phyloP scores from a whole-genome alignment of 164 flowering plant species.

The Dillenia turbinata region DNA sequence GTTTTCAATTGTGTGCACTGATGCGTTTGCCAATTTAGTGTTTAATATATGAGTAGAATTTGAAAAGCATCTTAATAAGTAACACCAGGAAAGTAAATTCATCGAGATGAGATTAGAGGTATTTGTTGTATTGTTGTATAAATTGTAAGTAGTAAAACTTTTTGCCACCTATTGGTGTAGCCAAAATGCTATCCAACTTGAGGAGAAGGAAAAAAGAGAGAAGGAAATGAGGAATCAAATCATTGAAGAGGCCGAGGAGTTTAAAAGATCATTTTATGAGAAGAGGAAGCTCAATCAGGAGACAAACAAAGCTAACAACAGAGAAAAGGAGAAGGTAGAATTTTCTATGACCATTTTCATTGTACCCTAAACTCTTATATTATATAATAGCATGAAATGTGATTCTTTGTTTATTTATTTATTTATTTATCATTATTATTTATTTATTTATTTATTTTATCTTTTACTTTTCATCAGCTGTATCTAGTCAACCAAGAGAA shows the following conservation, averaged over 20 bases:
- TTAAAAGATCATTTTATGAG: slow-evolving; percentile 67
- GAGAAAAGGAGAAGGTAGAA: slow-evolving; percentile 90
- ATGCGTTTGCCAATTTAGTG: no score
- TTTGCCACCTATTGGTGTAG: slow-evolving; percentile 30
- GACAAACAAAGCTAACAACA: slow-evolving; percentile 62
- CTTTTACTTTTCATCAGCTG: slow-evolving; percentile 35
- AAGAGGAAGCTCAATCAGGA: slow-evolving; percentile 71
- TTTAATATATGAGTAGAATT: no score
- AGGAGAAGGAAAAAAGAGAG: slow-evolving; percentile 89
- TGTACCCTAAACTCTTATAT: background rate
- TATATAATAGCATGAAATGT: no score
- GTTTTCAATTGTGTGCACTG: no score
- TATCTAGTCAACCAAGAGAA: slow-evolving; percentile 79
- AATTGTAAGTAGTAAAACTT: no score
- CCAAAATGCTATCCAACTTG: slow-evolving; percentile 76
- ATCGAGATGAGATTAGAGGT: no score
- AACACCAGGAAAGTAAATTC: no score
- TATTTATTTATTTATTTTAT: background rate
- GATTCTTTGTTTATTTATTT: background rate
- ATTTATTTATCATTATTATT: background rate
- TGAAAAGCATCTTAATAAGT: no score
- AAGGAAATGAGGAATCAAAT: slow-evolving; percentile 84
- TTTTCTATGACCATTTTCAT: background rate
- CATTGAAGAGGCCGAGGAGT: slow-evolving; percentile 86
- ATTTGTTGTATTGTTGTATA: no score